Evolutionary conservation across 78 protist genomes (phyloP).

Genomic region (Dictyostelium intermedium): DNA sequence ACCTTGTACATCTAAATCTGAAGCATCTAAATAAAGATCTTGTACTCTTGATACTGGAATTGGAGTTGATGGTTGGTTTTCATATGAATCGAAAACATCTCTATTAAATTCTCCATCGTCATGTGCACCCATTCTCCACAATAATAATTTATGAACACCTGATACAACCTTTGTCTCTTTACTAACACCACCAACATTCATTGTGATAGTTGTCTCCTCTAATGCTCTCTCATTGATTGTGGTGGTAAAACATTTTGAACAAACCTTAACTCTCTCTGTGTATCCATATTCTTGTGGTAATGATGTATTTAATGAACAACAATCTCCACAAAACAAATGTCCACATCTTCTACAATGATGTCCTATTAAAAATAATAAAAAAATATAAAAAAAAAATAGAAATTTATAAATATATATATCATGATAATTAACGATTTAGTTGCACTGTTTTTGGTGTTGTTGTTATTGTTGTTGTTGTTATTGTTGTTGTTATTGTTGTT

Average conservation of each 20-base stretch:
- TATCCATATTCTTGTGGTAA: conserved; percentile 71
- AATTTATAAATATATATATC: too few species aligned
- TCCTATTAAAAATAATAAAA: neutral
- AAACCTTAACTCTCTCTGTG: conserved; percentile 56
- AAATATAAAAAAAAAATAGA: neutral
- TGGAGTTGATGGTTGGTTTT: conserved; percentile 24
- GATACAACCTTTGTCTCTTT: conserved; percentile 64
- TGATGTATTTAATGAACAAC: conserved; percentile 67
- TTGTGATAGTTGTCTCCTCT: conserved; percentile 55
- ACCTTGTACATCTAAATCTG: conserved; percentile 70
- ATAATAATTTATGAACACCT: conserved; percentile 39
- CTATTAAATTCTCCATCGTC: conserved; percentile 75
- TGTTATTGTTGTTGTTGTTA: too few species aligned
- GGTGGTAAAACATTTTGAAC: conserved; percentile 60
- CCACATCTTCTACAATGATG: conserved; percentile 81
- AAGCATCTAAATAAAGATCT: conserved; percentile 35
- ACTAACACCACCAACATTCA: conserved; percentile 69
- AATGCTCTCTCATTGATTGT: conserved; percentile 56
- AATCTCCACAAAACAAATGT: conserved; percentile 64
- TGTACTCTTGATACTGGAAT: conserved; percentile 75
- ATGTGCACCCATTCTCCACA: conserved; percentile 77
- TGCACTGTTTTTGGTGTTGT: too few species aligned
- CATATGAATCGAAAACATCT: conserved; percentile 37
- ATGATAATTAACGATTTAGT: too few species aligned
- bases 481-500: too few species aligned